Evolutionary conservation across 2,329 filamentous ascomycete species (phyloP).

Genomic region (Sporothrix brasiliensis): DNA sequence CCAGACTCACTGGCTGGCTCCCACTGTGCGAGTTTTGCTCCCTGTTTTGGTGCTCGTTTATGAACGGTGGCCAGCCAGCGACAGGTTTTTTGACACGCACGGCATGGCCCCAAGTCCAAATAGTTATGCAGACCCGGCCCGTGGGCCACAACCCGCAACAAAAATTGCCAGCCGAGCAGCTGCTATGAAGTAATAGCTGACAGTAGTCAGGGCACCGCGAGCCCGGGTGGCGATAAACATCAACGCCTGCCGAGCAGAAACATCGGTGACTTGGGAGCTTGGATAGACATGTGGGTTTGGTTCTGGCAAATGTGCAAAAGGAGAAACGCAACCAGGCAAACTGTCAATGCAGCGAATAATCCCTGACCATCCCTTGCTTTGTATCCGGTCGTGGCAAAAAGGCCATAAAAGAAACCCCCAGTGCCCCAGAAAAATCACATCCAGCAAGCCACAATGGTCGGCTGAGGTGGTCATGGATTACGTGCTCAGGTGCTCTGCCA

Average conservation of each 20-base stretch:
- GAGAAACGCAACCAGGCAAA: background rate
- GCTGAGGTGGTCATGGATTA: background rate
- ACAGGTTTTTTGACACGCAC: background rate
- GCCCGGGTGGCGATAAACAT: constrained; percentile 13
- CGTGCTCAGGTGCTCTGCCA: too few relatives aligned
- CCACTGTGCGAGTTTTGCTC: constrained; percentile 5
- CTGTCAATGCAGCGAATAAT: background rate
- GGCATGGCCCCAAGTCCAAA: constrained; percentile 1
- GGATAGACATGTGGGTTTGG: background rate
- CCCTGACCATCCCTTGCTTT: background rate
- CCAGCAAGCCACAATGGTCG: background rate
- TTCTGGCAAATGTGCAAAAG: constrained; percentile 6
- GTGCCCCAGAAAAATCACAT: background rate
- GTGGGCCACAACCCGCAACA: constrained; percentile 4
- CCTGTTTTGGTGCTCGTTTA: constrained; percentile 1
- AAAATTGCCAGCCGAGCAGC: background rate
- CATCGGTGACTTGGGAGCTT: too few relatives aligned
- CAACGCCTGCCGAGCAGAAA: background rate
- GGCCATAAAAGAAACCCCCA: background rate
- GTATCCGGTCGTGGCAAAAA: constrained; percentile 9
- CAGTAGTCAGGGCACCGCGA: constrained; percentile 16
- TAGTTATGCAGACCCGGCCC: constrained; percentile 13
- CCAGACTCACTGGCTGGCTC: constrained; percentile 3
- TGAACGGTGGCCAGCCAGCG: constrained; percentile 12
- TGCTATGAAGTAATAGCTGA: constrained; percentile 6